Evolutionary conservation across 306 rosid genomes (phyloP), one percentile per base, ranked within the genome.

Genomic region (Gastrolobium villosum): DNA sequence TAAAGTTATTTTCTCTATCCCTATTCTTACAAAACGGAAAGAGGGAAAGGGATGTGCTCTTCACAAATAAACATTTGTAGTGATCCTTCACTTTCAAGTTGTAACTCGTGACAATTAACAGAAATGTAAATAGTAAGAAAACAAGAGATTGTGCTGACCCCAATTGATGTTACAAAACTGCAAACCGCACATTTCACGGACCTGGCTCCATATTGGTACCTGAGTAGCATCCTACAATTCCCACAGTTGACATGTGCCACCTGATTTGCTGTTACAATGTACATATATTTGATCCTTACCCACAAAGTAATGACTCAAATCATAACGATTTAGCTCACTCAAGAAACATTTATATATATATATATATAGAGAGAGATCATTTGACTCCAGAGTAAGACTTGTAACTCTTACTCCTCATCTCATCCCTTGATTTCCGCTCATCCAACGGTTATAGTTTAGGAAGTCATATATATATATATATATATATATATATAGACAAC

Each of bases 201-300:
- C 61, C 94, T 79, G 76, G 97, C 98, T 68, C 92, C 98, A 78
- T 94, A 94, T 76, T 91, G 97, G 70, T 91, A 91, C 97, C 86
- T 90, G 75, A 94, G 70, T 34, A 94, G 82, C 98, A 91, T 94
- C 91, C 90, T 86, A 79, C 97, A 94, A 88, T 86, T 94, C 61
- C 96, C 97, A 69, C 98, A 94, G 65, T 81, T 90, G 53, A 94
- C 98, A 68, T 94, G 98, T 30, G 98, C 98, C 77, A 94, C 97
- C 83, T 90, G 97, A 79, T 94, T 91, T 70, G 97, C 98, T 94
- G 98, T 83, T 55, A 79, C 74, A 63, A 65, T 50, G 30, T 32
- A 10, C 39, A 75, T 49, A 80, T 43, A 73, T 32, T 48, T 79
- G 77, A 49, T 9, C 53, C 14, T 41, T 63, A 53, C 14, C 34